These are phyloP conservation scores for Discostella stelligeroides DNA, from an alignment of 108 stramenopile genomes.

Conservation along the genomic window DNA sequence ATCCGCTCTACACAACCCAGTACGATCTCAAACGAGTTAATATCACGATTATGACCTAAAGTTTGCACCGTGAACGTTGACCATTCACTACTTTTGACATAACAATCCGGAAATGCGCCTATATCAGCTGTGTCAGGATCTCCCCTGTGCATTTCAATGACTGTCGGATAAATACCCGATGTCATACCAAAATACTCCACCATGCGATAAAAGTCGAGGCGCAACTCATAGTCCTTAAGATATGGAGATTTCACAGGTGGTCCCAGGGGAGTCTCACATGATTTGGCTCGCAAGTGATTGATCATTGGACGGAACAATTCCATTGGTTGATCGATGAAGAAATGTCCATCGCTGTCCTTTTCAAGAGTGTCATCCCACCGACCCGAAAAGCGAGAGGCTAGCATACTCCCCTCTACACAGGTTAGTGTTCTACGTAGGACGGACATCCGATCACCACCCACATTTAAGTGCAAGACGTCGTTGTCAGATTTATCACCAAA, in stretches of 20 bases:
- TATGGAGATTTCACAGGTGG: slow-evolving; percentile 46
- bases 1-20: slow-evolving; percentile 47
- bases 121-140: slow-evolving; percentile 42
- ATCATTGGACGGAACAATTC: slow-evolving; percentile 57
- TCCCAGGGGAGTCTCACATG: slow-evolving; percentile 38
- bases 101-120: slow-evolving; percentile 25
- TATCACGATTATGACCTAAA: slow-evolving; percentile 45
- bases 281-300: slow-evolving; percentile 51
- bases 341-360: slow-evolving; percentile 61
- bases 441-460: slow-evolving; percentile 54
- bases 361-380: slow-evolving; percentile 64
- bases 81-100: slow-evolving; percentile 38
- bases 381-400: slow-evolving; percentile 66
- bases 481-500: slow-evolving; percentile 22
- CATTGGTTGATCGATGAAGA: slow-evolving; percentile 65
- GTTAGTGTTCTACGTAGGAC: slow-evolving; percentile 66
- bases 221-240: slow-evolving; percentile 26
- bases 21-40: slow-evolving; percentile 45
- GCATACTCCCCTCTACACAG: slow-evolving; percentile 57
- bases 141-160: slow-evolving; percentile 48
- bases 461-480: slow-evolving; percentile 67
- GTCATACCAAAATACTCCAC: slow-evolving; percentile 66
- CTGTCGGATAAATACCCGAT: slow-evolving; percentile 52
- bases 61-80: slow-evolving; percentile 49
- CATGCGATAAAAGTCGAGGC: slow-evolving; percentile 56